Evolutionary conservation across 2,329 filamentous ascomycete genomes (phyloP).

Genomic region (Xylariaceae sp.): DNA sequence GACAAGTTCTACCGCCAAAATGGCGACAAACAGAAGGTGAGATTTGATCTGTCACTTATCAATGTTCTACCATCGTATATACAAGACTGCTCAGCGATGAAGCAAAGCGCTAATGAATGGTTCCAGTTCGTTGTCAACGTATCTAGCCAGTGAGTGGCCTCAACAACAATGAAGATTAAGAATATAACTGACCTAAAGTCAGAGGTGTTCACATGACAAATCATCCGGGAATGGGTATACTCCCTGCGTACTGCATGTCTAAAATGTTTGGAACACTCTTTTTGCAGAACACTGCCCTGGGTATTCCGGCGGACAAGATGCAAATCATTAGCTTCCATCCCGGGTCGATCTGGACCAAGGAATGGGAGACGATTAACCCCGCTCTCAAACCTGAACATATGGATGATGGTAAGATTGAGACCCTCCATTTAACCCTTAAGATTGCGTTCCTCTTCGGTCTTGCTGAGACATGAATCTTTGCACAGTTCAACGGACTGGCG

Average conservation of each 20-base stretch:
- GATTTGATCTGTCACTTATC: neutral
- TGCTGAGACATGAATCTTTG: slow-evolving; percentile 1
- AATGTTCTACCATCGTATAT: neutral
- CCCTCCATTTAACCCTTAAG: neutral
- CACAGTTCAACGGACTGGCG: neutral
- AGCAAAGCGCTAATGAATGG: neutral
- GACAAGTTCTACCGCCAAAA: neutral
- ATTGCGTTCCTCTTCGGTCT: neutral
- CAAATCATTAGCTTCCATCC: slow-evolving; percentile 3
- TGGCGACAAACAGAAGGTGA: neutral
- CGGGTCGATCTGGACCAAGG: neutral
- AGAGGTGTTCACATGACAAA: neutral
- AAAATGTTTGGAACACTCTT: neutral
- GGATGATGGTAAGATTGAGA: neutral
- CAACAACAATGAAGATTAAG: neutral
- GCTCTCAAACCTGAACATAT: neutral
- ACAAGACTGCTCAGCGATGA: too few relatives aligned
- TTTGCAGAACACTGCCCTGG: neutral
- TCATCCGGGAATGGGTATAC: neutral
- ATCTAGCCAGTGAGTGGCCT: neutral
- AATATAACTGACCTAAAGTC: too few relatives aligned
- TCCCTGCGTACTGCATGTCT: neutral
- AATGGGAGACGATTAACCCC: neutral
- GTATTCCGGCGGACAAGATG: neutral
- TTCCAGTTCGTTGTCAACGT: neutral